A percentile compares a stretch with the other conserved stretches of the same genome.
Conservation (phyloP, 2,329 filamentous ascomycete genomes). For the Trichophyton mentagrophytes region DNA sequence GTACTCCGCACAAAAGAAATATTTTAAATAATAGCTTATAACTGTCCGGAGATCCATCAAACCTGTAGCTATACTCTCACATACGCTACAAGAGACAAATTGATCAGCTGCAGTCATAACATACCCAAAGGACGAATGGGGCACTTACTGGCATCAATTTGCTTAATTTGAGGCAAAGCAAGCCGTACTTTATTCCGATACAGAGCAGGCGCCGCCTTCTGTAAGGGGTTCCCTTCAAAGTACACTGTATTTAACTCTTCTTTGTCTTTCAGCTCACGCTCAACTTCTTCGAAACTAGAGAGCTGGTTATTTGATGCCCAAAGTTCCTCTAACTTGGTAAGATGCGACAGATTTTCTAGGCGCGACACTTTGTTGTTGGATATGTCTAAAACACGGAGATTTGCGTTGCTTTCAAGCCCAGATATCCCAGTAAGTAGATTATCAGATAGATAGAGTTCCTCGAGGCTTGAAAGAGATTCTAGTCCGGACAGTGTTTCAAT, state of each 20-base stretch:
- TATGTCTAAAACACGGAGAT: constrained; percentile 71
- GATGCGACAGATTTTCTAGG: constrained; percentile 55
- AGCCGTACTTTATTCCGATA: constrained; percentile 90
- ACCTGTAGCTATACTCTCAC: not conserved
- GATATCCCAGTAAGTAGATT: constrained; percentile 71
- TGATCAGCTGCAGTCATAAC: not conserved
- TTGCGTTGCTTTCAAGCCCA: constrained; percentile 54
- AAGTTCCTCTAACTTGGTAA: constrained; percentile 69
- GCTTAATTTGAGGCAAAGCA: constrained; percentile 71
- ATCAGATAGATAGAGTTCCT: constrained; percentile 92
- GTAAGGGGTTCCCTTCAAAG: constrained; percentile 87
- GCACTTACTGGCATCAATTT: constrained; percentile 93
- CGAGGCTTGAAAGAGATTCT: constrained; percentile 57
- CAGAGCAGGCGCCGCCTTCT: constrained; percentile 62
- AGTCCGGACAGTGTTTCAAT: constrained; percentile 68
- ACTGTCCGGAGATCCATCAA: not conserved
- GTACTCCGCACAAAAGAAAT: not conserved
- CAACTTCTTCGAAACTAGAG: constrained; percentile 64
- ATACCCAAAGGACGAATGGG: not conserved
- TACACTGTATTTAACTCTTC: constrained; percentile 76
- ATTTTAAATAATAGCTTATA: not conserved
- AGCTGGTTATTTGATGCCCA: constrained; percentile 90
- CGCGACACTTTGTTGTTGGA: constrained; percentile 73
- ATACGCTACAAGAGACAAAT: not conserved
- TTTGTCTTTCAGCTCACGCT: constrained; percentile 66